Evolutionary conservation across 75 land plant genomes (phyloP).

Genomic region (Cryptomeria japonica): DNA sequence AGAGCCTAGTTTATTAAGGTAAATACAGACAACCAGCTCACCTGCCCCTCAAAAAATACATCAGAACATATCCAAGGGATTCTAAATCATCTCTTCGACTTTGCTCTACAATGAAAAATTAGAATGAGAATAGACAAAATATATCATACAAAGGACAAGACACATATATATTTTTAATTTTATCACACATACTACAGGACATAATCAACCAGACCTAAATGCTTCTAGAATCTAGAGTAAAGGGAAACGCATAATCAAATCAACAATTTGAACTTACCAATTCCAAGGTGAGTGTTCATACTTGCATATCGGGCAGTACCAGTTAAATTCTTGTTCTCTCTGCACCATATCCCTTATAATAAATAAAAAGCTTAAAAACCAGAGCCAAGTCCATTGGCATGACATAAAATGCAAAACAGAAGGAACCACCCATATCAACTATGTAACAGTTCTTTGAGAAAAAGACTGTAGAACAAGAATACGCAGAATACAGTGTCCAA

Average conservation of each 20-base stretch:
- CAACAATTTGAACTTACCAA: slow-evolving; percentile 48
- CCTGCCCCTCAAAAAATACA: slow-evolving; percentile 97
- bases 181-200: neutral
- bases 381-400: neutral
- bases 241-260: neutral
- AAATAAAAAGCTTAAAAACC: neutral
- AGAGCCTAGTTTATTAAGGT: neutral
- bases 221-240: neutral
- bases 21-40: slow-evolving; percentile 24
- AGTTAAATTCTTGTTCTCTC: slow-evolving; percentile 88
- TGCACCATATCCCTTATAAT: slow-evolving; percentile 17
- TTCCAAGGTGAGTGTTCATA: slow-evolving; percentile 90
- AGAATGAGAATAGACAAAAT: neutral
- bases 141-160: neutral
- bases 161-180: neutral
- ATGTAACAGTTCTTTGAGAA: neutral
- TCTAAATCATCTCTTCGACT: slow-evolving; percentile 98
- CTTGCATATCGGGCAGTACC: slow-evolving; percentile 98
- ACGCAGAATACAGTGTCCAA: neutral
- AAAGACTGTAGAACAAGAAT: neutral
- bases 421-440: neutral
- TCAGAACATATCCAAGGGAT: slow-evolving; percentile 94
- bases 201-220: neutral
- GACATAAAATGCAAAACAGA: neutral
- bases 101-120: slow-evolving; percentile 60